Base-by-base conservation (phyloP, 140 eudicot species). In the Senecio squalidus region DNA sequence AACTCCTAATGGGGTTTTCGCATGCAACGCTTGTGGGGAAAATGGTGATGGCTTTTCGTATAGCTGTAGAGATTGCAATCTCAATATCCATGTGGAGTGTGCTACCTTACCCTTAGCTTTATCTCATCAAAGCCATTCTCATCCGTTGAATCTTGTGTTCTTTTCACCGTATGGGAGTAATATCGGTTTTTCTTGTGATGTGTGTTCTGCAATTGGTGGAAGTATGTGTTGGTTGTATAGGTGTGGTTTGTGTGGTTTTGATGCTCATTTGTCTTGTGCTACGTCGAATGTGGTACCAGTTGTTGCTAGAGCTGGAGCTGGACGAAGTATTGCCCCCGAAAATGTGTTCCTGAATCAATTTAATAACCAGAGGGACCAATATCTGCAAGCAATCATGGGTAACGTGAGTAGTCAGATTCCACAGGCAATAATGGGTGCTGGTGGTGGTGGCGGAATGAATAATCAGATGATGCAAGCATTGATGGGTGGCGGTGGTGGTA, bases 251-350 rank as follows among this genome's bases (percentile, higher is more conserved):
- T 64, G 61, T 17, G 70, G 70, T 15, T 64, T 50, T 52, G 70
- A 64, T 64, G 70, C 62, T 51, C 70, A 64, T 64, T 38, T 64
- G 40, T 34, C 61, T 1, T 64, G 70, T 15, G 70, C 61, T 1
- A 64, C 31, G 1, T 64, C 70, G 4, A 51, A 51, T 3, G 18
- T 27, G 38, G 46, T 22, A 24, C 51, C 23, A 9, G 45, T 44
- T 39, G 56, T 61, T 11, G n/a, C 17, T 3, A 45, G 25, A 46
- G 2, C 50, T 14, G 13, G 50, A 64, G n/a, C n/a, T n/a, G n/a
- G n/a, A n/a, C n/a, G 60, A 15, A 23, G 39, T 24, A 1, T 20
- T 29, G 15, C 1, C 33, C 45, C 25, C 2, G 38, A 33, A 5
- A 25, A 31, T 31, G 15, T 64, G 43, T 36, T 9, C 9, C 6